Evolutionary conservation across 495 filamentous ascomycete genomes (phyloP), one percentile per base, ranked within the genome.

Genomic region (Talaromyces wortmannii): DNA sequence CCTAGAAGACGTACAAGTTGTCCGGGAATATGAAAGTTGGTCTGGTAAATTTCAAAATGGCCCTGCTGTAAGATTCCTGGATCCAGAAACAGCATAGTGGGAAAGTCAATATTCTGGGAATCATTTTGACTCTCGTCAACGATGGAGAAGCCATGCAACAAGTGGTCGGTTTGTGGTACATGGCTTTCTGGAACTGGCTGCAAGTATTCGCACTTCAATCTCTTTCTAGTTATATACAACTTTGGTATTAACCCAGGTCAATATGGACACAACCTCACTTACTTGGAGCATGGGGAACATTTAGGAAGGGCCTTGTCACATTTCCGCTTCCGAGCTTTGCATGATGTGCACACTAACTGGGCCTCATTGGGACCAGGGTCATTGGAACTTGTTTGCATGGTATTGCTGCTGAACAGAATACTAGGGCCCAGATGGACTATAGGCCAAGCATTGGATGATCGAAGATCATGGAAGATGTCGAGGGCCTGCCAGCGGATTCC

Each of bases 31-130:
- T 15, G 44, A 17, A 30, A 4, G 13, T n/a, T 4, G 13, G 47
- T 31, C 15, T 13, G 50, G 40, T 45, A 33, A 30, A 53, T 62
- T 16, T 59, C 55, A 29, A 65, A 40, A 36, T 56, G 49, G 2
- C 58, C 55, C 49, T 57, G 48, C 31, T 61, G 48, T 48, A 63
- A 50, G 18, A 63, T 33, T 15, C 31, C 33, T 12, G 60, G 60
- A 50, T 65, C 62, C 2, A 65, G 49, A 48, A 65, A 65, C 12
- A 61, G 31, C 7, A 63, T 55, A 16, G 62, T 59, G 11, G 57
- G 57, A 54, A 60, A 57, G 40, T 63, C 58, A 50, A 62, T 53
- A 12, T 57, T 49, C 43, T 48, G 51, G 13, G 36, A 8, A 13
- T 40, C 36, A 40, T 8, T 13, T 40, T 8, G 36, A 13, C 36